Base-by-base conservation (phyloP, 2,329 filamentous ascomycete species). In the Fusarium anguioides region DNA sequence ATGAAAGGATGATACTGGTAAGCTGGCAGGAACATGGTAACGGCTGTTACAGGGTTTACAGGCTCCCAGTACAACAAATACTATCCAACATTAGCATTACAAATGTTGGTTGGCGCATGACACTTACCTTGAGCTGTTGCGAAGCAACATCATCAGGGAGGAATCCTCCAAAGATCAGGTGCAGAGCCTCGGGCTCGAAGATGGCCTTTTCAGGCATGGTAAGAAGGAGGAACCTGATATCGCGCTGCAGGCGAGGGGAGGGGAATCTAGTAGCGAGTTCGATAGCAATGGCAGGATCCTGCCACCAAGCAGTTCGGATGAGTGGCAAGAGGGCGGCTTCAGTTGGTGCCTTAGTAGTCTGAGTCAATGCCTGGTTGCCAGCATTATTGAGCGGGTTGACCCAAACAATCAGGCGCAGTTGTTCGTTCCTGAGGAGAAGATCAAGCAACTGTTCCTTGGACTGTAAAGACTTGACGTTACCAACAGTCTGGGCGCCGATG, bases 61-160 rank as follows among this genome's bases (percentile, higher is more conserved):
- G 96, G 89, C 21, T 91, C 87, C 96, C 96, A 99, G 80, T 92
- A 97, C 3, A 99, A 83, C 17, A 99, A 83, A 77, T 97, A 97
- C 88, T 94, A 69, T 10, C 17, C 5, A 37, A 36, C 6, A 46
- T 72, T 58, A 77, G 66, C 51, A 55, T 15, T 62, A 7, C 17
- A 26, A 40, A 17, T 10, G 6, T 8, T 10, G 20, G 31, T 10
- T 17, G 33, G 17, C 12, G 21, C 10, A 27, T 31, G 18, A 5
- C 4, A 61, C 72, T 64, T 81, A 92, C 91, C 85, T 95, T 97
- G 52, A 98, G 84, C 78, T 97, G 84, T 78, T 97, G 94, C 71
- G 76, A 62, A 52, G 88, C 89, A 41, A 98, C 86, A 78, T 98
- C 95, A 36, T 83, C 82, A 0, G 94, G 94, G 48, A 98, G 80